phyloP scores from a whole-genome alignment of 495 filamentous ascomycete genomes.

The Penicillium simplicissimum region DNA sequence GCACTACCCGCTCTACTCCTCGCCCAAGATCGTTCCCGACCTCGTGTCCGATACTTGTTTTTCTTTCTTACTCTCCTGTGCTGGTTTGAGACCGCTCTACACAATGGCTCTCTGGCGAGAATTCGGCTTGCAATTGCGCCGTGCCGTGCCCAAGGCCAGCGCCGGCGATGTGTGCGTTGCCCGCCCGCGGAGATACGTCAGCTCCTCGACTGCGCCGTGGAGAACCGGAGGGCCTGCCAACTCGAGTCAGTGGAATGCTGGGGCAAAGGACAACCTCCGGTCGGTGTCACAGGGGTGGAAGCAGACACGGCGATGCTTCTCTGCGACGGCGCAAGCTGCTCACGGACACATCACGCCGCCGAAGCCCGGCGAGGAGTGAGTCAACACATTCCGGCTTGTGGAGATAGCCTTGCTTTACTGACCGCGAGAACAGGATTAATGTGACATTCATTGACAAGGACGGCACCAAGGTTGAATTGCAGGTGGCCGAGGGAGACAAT shows the following conservation, averaged over 20 bases:
- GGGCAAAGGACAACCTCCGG: conserved; percentile 12
- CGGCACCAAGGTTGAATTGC: conserved; percentile 68
- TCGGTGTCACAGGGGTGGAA: conserved; percentile 29
- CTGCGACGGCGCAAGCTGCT: conserved; percentile 54
- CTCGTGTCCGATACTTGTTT: conserved; percentile 5
- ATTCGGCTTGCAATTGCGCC: conserved; percentile 39
- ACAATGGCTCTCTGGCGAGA: conserved; percentile 45
- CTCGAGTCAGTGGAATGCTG: conserved; percentile 15
- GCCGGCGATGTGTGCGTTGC: conserved; percentile 33
- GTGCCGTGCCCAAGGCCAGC: conserved; percentile 30
- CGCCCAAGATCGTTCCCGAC: conserved; percentile 19
- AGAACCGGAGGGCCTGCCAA: conserved; percentile 21
- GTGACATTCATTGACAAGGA: conserved; percentile 97
- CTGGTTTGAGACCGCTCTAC: conserved; percentile 2
- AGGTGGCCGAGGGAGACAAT: conserved; percentile 85
- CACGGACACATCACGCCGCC: conserved; percentile 85
- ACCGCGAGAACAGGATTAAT: conserved; percentile 60
- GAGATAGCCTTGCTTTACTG: neutral
- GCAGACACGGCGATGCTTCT: conserved; percentile 59
- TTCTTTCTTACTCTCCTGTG: conserved; percentile 9
- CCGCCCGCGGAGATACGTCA: conserved; percentile 38
- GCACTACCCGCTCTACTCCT: conserved; percentile 15
- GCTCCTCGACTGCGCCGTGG: conserved; percentile 26
- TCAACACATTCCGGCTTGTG: neutral
- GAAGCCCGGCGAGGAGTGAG: conserved; percentile 93